Base-by-base conservation (phyloP, 768 basidiomycete species). In the Boletus bicolor region DNA sequence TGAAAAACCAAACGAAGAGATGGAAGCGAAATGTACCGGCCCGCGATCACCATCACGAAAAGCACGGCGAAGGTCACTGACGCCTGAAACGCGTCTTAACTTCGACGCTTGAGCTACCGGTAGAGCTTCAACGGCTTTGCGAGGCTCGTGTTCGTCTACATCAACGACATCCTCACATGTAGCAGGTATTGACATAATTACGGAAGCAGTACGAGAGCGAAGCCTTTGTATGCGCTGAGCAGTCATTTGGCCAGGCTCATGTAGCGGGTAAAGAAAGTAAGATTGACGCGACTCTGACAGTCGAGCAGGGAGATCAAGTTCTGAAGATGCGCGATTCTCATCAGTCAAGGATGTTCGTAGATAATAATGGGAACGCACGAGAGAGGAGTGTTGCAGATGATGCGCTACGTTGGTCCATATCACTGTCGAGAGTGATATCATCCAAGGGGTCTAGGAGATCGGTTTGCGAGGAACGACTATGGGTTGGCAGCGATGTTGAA, bases 161-260 rank as follows among this genome's bases (percentile, higher is more conserved):
- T 61, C 55, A 6, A 37, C 37, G 11, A 38, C 42, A 26, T 64
- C 58, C 15, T 68, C 66, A 2, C 46, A 61, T 19, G 69, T 70
- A 14, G 67, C 69, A 24, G 69, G 69, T 44, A 70, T 54, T 26
- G 69, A 62, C 53, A 41, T 50, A 54, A 72, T 51, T 32, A 70
- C 49, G 51, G 56, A 57, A 38, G 67, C 66, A 7, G 56, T 72
- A 49, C 69, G 67, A 38, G 59, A 46, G 41, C 69, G 71, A 50
- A 70, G 71, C 21, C 57, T 59, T 43, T 51, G 58, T 28, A 39
- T 63, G 46, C 63, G 69, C 37, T 57, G 38, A 47, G 60, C 57
- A 21, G 59, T 72, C 55, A 64, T 55, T 53, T 68, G 59, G 4
- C 69, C 69, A 44, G 68, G 68, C 15, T 66, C 62, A 12, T 46